A percentile compares a stretch with the other conserved stretches of the same genome.
phyloP scores from a whole-genome alignment of 805 yeast species.

The Zygoascus tannicola region DNA sequence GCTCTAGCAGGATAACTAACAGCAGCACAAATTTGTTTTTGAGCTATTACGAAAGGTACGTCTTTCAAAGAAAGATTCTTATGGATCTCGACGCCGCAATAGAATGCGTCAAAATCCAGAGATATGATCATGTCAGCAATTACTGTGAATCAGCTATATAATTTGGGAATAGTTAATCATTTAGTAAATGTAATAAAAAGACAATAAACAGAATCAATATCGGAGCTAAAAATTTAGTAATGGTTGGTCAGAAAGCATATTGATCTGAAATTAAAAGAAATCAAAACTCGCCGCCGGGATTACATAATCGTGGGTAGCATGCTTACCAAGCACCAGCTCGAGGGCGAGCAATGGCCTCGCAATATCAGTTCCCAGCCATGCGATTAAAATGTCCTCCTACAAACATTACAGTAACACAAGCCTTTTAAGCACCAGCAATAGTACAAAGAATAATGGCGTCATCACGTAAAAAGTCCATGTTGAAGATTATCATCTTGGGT shows the following conservation, averaged over 20 bases:
- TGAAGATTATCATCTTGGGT: conserved; percentile 82
- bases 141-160: too few relatives aligned
- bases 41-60: conserved; percentile 25
- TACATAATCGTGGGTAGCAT: too few relatives aligned
- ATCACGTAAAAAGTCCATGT: conserved; percentile 31
- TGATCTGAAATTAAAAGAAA: too few relatives aligned
- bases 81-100: conserved; percentile 28
- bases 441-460: neutral
- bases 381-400: neutral
- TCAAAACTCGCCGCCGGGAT: too few relatives aligned
- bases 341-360: too few relatives aligned
- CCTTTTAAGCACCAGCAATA: neutral
- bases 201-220: too few relatives aligned
- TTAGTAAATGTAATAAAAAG: too few relatives aligned
- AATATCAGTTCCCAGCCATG: neutral
- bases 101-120: conserved; percentile 28
- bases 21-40: conserved; percentile 26
- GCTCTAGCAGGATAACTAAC: conserved; percentile 25
- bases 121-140: conserved; percentile 22
- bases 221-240: too few relatives aligned
- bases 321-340: too few relatives aligned
- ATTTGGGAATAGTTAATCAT: too few relatives aligned
- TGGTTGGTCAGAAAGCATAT: too few relatives aligned
- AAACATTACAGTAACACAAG: too few relatives aligned
- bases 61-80: conserved; percentile 20